These are phyloP conservation scores for Fusarium circinatum DNA, from an alignment of 2,329 filamentous ascomycete genomes.

Conservation along the genomic window DNA sequence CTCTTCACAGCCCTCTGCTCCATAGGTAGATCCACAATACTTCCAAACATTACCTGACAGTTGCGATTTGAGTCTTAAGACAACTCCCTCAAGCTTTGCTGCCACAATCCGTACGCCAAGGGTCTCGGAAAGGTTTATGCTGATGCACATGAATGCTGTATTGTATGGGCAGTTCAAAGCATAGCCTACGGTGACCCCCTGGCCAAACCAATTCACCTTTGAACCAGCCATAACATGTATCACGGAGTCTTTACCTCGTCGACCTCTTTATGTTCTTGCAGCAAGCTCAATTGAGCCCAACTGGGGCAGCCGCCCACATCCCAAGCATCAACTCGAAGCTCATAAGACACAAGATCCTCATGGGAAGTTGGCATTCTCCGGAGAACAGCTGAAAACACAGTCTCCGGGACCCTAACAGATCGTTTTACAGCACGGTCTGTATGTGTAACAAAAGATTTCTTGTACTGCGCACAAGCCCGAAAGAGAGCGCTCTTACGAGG, in stretches of 20 bases:
- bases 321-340: background rate
- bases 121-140: background rate
- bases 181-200: background rate
- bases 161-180: background rate
- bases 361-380: background rate
- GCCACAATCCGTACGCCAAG: background rate
- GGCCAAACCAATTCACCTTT: background rate
- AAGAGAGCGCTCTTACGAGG: background rate
- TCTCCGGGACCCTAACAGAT: background rate
- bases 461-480: constrained; percentile 2
- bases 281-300: constrained; percentile 9
- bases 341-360: background rate
- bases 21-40: background rate
- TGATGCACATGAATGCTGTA: background rate
- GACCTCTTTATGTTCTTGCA: background rate
- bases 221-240: background rate
- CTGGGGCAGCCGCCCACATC: background rate
- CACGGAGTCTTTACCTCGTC: background rate
- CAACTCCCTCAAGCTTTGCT: background rate
- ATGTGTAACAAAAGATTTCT: constrained; percentile 3
- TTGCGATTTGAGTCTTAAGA: too few relatives aligned
- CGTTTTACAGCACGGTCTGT: constrained; percentile 1
- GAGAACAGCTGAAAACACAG: background rate
- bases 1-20: background rate
- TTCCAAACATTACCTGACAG: too few relatives aligned